Evolutionary conservation across 2,329 filamentous ascomycete species (phyloP), one percentile per base, ranked within the genome.

Genomic region (Trichoderma semiorbis): DNA sequence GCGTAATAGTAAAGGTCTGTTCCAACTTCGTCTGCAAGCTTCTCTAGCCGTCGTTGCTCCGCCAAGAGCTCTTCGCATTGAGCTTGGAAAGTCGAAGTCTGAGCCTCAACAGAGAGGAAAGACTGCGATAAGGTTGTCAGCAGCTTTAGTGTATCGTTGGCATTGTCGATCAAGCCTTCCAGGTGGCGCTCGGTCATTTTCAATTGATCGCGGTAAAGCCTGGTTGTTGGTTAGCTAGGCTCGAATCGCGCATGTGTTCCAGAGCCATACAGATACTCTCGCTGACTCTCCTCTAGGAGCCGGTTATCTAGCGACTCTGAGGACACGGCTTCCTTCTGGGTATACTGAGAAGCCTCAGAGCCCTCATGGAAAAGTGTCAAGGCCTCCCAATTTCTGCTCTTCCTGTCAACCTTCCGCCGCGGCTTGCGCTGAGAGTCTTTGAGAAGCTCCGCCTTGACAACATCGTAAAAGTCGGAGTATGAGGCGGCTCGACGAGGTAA

Each of bases 1-100:
- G 92, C 90, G 80, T 99, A 99, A 81, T 97, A 98, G 78, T 95
- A 91, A n/a, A 98, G 85, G 76, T 98, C 97, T 28, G 93, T 92
- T 30, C 93, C 92, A 71, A 99, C 92, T 72, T 94, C 91, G 75
- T 97, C 90, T 3, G 94, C 94, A 55, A 99, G 87, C 75, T 87
- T 88, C 73, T 93, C 90, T 53, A 98, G 86, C 28, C 93, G 90
- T 76, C 88, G 89, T 82, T 98, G 94, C 77, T 97, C 95, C 1
- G 88, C 85, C 34, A 98, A 84, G 3, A 99, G 86, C 71, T 93
- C 92, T 79, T 98, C 94, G 81, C 96, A 99, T 81, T 97, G 94
- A 61, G 92, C 90, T 79, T 95, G 93, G 83, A 99, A 98, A 16
- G 92, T 91, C n/a, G 92, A 93, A 0, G 96, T 99, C 82, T 98